A percentile compares a stretch with the other conserved stretches of the same genome.
Conservation (phyloP, 106 monocot genomes). For the Narthecium ossifragum region DNA sequence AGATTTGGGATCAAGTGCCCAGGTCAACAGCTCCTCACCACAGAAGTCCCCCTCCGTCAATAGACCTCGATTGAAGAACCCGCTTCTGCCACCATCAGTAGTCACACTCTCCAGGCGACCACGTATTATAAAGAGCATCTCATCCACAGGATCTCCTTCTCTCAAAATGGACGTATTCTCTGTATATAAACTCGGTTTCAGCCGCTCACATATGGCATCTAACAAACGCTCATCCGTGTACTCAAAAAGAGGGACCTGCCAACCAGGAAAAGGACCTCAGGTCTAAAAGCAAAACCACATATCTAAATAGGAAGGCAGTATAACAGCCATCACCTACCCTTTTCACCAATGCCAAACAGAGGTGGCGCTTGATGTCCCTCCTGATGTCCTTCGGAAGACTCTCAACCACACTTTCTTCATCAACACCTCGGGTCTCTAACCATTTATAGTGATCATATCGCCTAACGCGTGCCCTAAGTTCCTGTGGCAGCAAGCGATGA, state of each 20-base stretch:
- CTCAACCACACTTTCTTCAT: constrained; percentile 62
- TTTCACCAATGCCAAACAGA: constrained; percentile 59
- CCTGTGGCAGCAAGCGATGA: constrained; percentile 79
- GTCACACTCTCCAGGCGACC: constrained; percentile 67
- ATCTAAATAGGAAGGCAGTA: too few species aligned
- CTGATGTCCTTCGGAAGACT: constrained; percentile 68
- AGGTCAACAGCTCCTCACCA: constrained; percentile 76
- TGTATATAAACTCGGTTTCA: constrained; percentile 63
- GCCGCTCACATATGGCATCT: constrained; percentile 69
- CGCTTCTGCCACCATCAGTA: constrained; percentile 74
- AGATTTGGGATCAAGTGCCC: constrained; percentile 75
- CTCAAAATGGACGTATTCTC: constrained; percentile 45
- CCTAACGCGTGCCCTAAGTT: constrained; percentile 80
- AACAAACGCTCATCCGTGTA: constrained; percentile 67
- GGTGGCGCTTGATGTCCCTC: constrained; percentile 78
- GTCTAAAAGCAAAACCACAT: too few species aligned
- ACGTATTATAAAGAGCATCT: constrained; percentile 73
- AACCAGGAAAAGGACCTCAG: not conserved
- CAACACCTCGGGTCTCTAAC: constrained; percentile 91
- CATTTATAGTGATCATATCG: constrained; percentile 94
- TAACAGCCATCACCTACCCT: constrained; percentile 18
- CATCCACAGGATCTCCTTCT: constrained; percentile 84
- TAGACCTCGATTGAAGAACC: constrained; percentile 59
- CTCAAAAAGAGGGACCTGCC: constrained; percentile 64
- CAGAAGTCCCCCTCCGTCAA: constrained; percentile 66